A percentile compares a stretch with the other conserved stretches of the same genome.
Evolutionary conservation across 225 moss, liverwort and hornwort genomes (phyloP).

Genomic region (Marchantia paleacea): DNA sequence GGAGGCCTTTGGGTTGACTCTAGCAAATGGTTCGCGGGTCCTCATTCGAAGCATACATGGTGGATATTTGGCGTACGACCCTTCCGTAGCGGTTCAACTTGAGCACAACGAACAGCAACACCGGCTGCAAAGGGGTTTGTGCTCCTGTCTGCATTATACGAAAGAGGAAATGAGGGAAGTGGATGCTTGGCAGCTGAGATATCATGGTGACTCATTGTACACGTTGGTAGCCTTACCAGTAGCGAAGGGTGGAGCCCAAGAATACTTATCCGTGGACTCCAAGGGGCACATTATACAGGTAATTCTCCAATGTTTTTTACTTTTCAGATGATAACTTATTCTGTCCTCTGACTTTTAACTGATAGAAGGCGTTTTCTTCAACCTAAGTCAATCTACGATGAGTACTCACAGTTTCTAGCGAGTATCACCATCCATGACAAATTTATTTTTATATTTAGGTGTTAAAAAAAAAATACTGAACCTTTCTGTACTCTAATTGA

Average conservation of each 20-base stretch:
- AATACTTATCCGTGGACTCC: slow-evolving; percentile 48
- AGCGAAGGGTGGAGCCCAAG: slow-evolving; percentile 28
- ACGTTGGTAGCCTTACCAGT: slow-evolving; percentile 29
- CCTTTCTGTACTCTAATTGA: background rate
- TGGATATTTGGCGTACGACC: slow-evolving; percentile 24
- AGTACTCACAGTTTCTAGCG: background rate
- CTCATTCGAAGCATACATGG: slow-evolving; percentile 32
- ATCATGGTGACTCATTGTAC: slow-evolving; percentile 33
- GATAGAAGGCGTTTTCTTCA: background rate
- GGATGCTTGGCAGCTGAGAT: slow-evolving; percentile 36
- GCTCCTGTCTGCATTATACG: slow-evolving; percentile 13
- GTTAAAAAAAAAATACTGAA: background rate
- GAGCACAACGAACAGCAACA: slow-evolving; percentile 18
- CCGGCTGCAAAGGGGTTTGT: slow-evolving; percentile 18
- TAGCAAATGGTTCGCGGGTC: slow-evolving; percentile 34
- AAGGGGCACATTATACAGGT: slow-evolving; percentile 37
- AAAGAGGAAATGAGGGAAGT: slow-evolving; percentile 16
- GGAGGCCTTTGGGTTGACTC: slow-evolving; percentile 17
- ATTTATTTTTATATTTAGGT: background rate
- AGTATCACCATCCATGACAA: too few relatives aligned
- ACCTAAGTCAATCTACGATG: background rate
- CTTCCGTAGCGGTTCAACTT: slow-evolving; percentile 9
- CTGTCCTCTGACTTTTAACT: background rate
- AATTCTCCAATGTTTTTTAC: background rate
- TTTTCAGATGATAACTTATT: background rate